Conservation (phyloP, 2,329 filamentous ascomycete species). For the Colletotrichum somersetense region DNA sequence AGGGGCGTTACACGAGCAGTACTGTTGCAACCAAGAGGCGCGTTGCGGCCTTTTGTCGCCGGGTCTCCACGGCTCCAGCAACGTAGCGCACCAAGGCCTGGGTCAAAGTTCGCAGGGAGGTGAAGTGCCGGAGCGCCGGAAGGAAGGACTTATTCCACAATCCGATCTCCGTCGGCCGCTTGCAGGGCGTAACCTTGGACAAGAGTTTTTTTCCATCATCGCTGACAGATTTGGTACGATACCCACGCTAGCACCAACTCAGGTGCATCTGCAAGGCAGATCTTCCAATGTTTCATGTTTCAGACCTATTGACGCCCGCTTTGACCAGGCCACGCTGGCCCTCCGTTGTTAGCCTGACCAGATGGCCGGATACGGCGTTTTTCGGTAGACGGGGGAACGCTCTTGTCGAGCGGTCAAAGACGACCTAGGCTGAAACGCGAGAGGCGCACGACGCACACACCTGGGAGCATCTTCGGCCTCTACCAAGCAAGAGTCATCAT, state of each 20-base stretch:
- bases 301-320: conserved; percentile 37
- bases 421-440: conserved; percentile 33
- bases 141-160: conserved; percentile 25
- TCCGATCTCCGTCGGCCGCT: conserved; percentile 32
- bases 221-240: background rate
- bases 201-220: conserved; percentile 8
- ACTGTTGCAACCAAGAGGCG: conserved; percentile 9
- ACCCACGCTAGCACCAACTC: conserved; percentile 9
- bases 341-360: conserved; percentile 32
- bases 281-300: conserved; percentile 40
- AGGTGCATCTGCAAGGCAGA: conserved; percentile 33
- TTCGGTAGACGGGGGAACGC: conserved; percentile 9
- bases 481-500: conserved; percentile 11
- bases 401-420: conserved; percentile 14
- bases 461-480: conserved; percentile 24
- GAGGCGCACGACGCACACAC: conserved; percentile 12
- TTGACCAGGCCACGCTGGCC: conserved; percentile 37
- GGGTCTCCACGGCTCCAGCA: background rate
- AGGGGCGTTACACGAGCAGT: background rate
- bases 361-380: conserved; percentile 32
- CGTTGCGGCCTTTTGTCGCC: conserved; percentile 11
- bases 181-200: conserved; percentile 31
- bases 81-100: background rate
- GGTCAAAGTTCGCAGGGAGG: conserved; percentile 6
- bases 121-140: conserved; percentile 28